Base-by-base conservation (phyloP, 768 basidiomycete genomes). In the Mrakia frigida region DNA sequence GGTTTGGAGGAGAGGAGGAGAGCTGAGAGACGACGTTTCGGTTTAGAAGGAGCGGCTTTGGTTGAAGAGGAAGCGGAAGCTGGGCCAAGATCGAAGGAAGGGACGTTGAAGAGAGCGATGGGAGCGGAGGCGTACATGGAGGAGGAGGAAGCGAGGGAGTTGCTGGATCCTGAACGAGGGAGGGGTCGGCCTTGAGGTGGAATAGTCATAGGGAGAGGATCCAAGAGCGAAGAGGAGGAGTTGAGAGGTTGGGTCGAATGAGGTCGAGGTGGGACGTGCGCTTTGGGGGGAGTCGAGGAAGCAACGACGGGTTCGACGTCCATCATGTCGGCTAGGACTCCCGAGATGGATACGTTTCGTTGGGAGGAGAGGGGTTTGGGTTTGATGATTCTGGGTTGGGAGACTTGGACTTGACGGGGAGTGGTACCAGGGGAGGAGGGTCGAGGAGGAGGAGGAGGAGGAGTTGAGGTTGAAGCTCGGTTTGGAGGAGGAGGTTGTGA, bases 41-140 rank as follows among this genome's bases (percentile, higher is more conserved):
- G 28, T n/a, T n/a, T n/a, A n/a, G 39, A 35, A 23, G 65, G 46
- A 39, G 52, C 70, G 23, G 70, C 7, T 13, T 28, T 25, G 4
- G 65, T 43, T 25, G 68, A 28, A 7, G 68, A 13, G 31, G 52
- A n/a, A n/a, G n/a, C n/a, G n/a, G n/a, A n/a, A n/a, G n/a, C n/a
- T n/a, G n/a, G 23, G 16, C 52, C 53, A 16, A 31, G 35, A 4
- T 70, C 67, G 46, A 75, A 75, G 35, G 56, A 60, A 3, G 74
- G 74, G 23, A 75, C 74, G 68, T 67, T 68, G 65, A 75, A 75
- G 31, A 70, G 53, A 7, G 56, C 69, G 68, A 70, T 6, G 13
- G 74, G 74, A 7, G 68, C 68, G 4, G 70, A 41, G 25, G 53
- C n/a, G 28, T 52, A 70, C n/a, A 52, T 52, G 0, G 53, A 60